These are phyloP conservation scores for Takashimella koratensis DNA, from an alignment of 1,284 basidiomycete genomes.

Conservation along the genomic window DNA sequence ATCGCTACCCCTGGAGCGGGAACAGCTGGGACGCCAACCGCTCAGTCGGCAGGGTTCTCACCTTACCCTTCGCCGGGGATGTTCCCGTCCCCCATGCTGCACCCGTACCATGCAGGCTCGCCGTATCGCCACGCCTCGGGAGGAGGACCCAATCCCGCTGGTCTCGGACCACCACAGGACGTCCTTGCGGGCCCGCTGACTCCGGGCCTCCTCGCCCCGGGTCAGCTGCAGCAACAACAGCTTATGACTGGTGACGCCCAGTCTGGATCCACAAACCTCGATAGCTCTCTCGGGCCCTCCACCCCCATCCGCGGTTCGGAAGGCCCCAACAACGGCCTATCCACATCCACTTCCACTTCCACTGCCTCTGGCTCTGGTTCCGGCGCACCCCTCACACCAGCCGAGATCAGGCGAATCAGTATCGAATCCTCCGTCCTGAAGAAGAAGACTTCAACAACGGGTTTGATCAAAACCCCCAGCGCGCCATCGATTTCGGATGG, in stretches of 20 bases:
- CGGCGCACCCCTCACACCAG: conserved; percentile 13
- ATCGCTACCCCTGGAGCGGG: neutral
- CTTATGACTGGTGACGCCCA: too few species aligned
- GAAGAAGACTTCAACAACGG: conserved; percentile 17
- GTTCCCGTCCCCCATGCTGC: conserved; percentile 28
- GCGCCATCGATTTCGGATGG: neutral
- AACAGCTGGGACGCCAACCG: neutral
- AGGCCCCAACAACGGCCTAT: too few species aligned
- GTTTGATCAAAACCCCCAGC: neutral
- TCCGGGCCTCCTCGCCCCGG: conserved; percentile 16
- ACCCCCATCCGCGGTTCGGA: too few species aligned
- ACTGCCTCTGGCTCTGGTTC: conserved; percentile 10
- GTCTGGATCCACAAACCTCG: neutral
- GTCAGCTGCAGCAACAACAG: neutral
- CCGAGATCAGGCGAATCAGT: conserved; percentile 31
- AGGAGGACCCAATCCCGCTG: conserved; percentile 5
- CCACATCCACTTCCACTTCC: conserved; percentile 1
- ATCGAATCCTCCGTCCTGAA: conserved; percentile 37
- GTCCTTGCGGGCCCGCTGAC: conserved; percentile 38
- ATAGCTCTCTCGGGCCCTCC: too few species aligned
- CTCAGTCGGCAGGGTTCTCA: conserved; percentile 3
- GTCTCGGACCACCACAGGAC: conserved; percentile 16
- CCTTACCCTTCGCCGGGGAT: conserved; percentile 26
- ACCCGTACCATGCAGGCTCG: conserved; percentile 5
- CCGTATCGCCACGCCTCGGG: conserved; percentile 9